Conservation (phyloP, 352 stramenopile genomes). For the Phytophthora palmivora region DNA sequence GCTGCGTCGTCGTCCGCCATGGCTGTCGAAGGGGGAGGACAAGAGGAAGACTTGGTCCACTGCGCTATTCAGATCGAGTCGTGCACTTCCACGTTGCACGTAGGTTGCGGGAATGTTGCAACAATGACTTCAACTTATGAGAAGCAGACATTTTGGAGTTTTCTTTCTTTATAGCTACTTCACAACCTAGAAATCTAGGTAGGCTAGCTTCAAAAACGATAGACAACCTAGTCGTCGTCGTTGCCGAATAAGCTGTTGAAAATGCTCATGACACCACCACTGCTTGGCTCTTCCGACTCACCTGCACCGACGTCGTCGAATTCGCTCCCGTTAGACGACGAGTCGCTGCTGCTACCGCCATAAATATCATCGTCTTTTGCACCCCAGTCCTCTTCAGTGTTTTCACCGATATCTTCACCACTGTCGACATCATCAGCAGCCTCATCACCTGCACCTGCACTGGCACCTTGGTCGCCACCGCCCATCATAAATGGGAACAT, state of each 20-base stretch:
- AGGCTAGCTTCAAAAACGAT: too few relatives aligned
- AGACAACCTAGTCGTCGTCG: conserved; percentile 27
- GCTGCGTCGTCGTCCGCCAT: conserved; percentile 60
- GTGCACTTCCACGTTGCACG: conserved; percentile 11
- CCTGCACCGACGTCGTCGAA: conserved; percentile 28
- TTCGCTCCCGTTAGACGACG: conserved; percentile 6
- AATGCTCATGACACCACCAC: conserved; percentile 60
- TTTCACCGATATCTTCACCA: conserved; percentile 15
- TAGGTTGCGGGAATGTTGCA: conserved; percentile 19
- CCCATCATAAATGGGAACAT: conserved; percentile 90
- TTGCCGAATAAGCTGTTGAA: conserved; percentile 66
- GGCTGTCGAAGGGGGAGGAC: neutral
- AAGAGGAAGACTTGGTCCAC: conserved; percentile 1
- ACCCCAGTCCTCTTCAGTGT: conserved; percentile 36
- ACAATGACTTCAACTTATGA: conserved; percentile 8
- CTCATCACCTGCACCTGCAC: conserved; percentile 35
- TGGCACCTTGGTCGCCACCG: conserved; percentile 39
- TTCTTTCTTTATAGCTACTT: neutral
- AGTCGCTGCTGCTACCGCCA: conserved; percentile 21
- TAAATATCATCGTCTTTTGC: conserved; percentile 63
- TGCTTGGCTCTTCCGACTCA: conserved; percentile 34
- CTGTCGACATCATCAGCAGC: conserved; percentile 23
- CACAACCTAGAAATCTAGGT: neutral
- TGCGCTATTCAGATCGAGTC: conserved; percentile 9
- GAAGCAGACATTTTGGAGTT: too few relatives aligned